Evolutionary conservation across 768 basidiomycete species (phyloP), one percentile per base, ranked within the genome.

Genomic region (Boletales sp.): DNA sequence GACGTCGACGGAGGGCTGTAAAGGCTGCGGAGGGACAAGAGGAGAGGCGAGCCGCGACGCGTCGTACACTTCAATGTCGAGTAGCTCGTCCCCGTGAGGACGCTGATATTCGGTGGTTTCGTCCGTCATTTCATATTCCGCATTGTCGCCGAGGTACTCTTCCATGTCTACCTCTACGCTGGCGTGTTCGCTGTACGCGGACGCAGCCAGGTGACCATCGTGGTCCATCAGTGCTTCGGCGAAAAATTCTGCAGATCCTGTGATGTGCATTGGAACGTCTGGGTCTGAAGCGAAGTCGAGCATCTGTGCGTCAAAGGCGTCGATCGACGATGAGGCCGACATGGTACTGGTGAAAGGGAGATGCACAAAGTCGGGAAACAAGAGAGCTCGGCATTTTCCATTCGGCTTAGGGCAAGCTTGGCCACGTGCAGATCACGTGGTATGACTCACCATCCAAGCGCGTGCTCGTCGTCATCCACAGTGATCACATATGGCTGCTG

Each of bases 111-210:
- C 64, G 15, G 46, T 53, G 14, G 64, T 70, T 59, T 68, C 68
- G 46, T 69, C 70, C 11, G 56, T 58, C 70, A 69, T 69, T 51
- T 69, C 68, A 55, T 80, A 85, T 65, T 85, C 84, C 36, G 65
- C 62, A 56, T 74, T 70, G 36, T 73, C 77, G 34, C 59, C 71
- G 7, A 74, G 68, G 49, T 77, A 75, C 42, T 75, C 70, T 48
- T 82, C 81, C 84, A 86, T 86, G 51, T 86, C 84, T 40, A 86
- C 75, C 61, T 86, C 84, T 45, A 84, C 73, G 38, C 74, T 75
- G 43, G 66, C 59, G 21, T 71, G 64, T 42, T 74, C 71, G 30
- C 57, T 58, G 34, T 61, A 69, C 11, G 44, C 14, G 14, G 58
- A 57, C 28, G 41, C 6, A 11, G 54, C 63, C 61, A 54, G 67